Conservation (phyloP, 2,329 filamentous ascomycete genomes). For the Stachybotrys chartarum region DNA sequence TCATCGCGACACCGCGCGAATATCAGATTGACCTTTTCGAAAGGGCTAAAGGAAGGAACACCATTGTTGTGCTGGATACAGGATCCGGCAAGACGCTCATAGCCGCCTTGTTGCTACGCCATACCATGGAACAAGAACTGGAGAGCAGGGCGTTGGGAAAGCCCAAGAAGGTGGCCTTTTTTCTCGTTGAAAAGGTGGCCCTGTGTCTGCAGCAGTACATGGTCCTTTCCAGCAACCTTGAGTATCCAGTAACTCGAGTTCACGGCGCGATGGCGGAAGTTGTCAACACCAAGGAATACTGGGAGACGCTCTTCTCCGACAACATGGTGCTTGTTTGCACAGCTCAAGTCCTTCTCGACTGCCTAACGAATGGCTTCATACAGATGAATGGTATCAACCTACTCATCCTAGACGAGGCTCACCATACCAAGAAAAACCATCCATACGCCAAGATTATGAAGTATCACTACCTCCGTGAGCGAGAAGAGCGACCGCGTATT, state of each 20-base stretch:
- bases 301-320: constrained; percentile 44
- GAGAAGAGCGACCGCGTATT: constrained; percentile 58
- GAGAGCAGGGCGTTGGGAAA: constrained; percentile 56
- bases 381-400: constrained; percentile 79
- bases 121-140: constrained; percentile 71
- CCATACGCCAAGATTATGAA: constrained; percentile 86
- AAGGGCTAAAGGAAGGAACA: constrained; percentile 74
- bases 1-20: constrained; percentile 73
- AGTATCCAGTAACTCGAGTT: constrained; percentile 65
- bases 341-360: constrained; percentile 75
- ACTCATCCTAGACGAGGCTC: constrained; percentile 91
- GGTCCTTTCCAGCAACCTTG: constrained; percentile 74
- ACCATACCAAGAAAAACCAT: constrained; percentile 92
- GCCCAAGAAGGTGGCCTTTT: constrained; percentile 68
- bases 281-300: constrained; percentile 35
- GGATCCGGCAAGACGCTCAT: constrained; percentile 95
- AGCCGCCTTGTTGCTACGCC: constrained; percentile 73
- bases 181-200: constrained; percentile 83
- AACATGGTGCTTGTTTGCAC: constrained; percentile 90
- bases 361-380: constrained; percentile 72
- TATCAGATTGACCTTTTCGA: constrained; percentile 93
- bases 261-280: constrained; percentile 67
- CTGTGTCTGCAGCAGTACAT: constrained; percentile 85
- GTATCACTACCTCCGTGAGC: constrained; percentile 63
- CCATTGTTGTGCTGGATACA: constrained; percentile 91